Evolutionary conservation across 768 basidiomycete species (phyloP).

Genomic region (Aureoboletus auriporus): DNA sequence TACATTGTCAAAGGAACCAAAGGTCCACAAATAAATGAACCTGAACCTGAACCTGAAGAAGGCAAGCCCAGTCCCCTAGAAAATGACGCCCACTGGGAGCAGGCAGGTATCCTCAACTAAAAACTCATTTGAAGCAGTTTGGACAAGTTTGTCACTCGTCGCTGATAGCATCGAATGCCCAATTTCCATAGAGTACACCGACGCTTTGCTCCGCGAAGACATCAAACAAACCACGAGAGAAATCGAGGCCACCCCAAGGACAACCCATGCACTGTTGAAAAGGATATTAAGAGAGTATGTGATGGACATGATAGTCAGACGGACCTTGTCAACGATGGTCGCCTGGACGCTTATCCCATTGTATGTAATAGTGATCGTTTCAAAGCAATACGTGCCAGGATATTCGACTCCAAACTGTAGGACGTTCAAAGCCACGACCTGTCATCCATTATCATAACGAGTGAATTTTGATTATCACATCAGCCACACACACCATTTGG

Average conservation of each 20-base stretch:
- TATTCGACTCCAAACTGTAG: constrained; percentile 53
- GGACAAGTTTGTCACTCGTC: constrained; percentile 17
- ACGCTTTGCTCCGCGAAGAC: constrained; percentile 43
- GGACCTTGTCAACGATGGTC: constrained; percentile 57
- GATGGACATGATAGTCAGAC: not conserved
- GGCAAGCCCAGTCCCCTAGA: no score
- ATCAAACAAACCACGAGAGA: constrained; percentile 62
- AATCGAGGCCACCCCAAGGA: constrained; percentile 61
- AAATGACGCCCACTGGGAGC: no score
- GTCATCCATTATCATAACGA: not conserved
- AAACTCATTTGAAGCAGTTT: no score
- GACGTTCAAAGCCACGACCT: constrained; percentile 28
- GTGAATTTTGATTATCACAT: not conserved
- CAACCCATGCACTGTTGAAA: constrained; percentile 58
- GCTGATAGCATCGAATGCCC: constrained; percentile 43
- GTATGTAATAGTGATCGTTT: constrained; percentile 55
- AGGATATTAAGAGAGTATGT: not conserved
- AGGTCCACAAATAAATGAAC: not conserved
- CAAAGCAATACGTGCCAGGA: constrained; percentile 62
- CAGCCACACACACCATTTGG: constrained; percentile 23
- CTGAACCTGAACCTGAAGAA: no score
- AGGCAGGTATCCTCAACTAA: no score
- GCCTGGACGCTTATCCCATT: constrained; percentile 53
- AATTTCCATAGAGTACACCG: constrained; percentile 58
- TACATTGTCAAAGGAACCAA: not conserved